Percentiles rank a stretch among this genome's conserved stretches.
These are phyloP conservation scores for Verruconis gallopava DNA, from an alignment of 2,329 filamentous ascomycete species.

Conservation along the genomic window DNA sequence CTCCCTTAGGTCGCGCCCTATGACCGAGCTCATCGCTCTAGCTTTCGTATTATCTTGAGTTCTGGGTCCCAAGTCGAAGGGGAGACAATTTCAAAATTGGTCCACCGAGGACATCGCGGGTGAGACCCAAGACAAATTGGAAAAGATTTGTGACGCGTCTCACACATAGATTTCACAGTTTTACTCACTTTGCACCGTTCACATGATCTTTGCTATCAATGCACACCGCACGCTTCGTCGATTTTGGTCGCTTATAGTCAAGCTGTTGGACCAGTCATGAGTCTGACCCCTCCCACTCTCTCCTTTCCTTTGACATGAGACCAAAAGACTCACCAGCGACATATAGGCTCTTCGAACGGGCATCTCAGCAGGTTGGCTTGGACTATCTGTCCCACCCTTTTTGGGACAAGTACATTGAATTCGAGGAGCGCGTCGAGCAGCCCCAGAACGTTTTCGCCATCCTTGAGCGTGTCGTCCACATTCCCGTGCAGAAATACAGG, in stretches of 20 bases:
- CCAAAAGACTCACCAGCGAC: conserved; percentile 26
- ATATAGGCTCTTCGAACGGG: conserved; percentile 79
- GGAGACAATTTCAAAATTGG: too few species aligned
- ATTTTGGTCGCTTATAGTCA: neutral
- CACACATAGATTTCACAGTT: neutral
- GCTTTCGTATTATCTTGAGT: conserved; percentile 3
- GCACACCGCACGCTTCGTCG: neutral
- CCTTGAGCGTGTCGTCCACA: conserved; percentile 66
- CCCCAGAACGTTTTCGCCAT: conserved; percentile 78
- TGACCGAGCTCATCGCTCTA: conserved; percentile 6
- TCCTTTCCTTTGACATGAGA: conserved; percentile 9
- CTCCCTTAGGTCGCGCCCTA: neutral
- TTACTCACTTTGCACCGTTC: neutral
- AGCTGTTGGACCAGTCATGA: conserved; percentile 1
- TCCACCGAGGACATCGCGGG: neutral
- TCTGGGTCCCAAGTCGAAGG: too few species aligned
- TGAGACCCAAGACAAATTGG: neutral
- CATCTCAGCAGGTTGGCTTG: conserved; percentile 68
- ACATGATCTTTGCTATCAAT: conserved; percentile 1
- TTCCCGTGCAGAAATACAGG: conserved; percentile 92
- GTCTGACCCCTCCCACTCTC: conserved; percentile 10
- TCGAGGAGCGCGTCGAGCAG: conserved; percentile 79
- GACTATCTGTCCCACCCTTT: conserved; percentile 93
- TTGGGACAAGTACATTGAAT: conserved; percentile 98
- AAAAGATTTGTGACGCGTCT: neutral